Evolutionary conservation across 169 alveolate species (phyloP).

Genomic region (Plasmodium falciparum): DNA sequence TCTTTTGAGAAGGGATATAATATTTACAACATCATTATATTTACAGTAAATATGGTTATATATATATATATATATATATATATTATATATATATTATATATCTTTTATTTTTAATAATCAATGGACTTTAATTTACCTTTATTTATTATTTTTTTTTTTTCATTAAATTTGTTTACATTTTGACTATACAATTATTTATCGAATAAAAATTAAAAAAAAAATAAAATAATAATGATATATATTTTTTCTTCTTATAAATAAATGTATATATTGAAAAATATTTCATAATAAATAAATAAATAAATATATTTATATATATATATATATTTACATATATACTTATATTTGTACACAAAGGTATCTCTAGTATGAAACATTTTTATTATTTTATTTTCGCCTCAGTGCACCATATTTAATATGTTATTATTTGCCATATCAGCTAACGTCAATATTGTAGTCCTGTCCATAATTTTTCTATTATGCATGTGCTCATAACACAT

Average conservation of each 20-base stretch:
- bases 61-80: constrained; percentile 5
- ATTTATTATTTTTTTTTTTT: background rate
- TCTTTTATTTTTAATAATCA: background rate
- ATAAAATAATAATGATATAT: too few species aligned
- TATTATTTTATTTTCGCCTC: too few species aligned
- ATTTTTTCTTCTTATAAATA: too few species aligned
- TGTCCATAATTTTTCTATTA: background rate
- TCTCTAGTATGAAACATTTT: too few species aligned
- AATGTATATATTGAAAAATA: too few species aligned
- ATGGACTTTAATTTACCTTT: background rate
- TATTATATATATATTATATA: background rate
- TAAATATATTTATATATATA: too few species aligned
- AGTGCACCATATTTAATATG: background rate
- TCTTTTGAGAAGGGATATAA: constrained; percentile 94
- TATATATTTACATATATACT: background rate
- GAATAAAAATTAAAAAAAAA: too few species aligned
- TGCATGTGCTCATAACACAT: constrained; percentile 36
- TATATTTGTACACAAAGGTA: background rate
- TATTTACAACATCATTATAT: constrained; percentile 94
- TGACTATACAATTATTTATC: background rate
- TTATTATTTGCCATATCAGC: constrained; percentile 29
- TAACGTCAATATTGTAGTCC: constrained; percentile 8
- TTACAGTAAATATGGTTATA: constrained; percentile 74
- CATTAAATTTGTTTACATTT: background rate
- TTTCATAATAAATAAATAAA: too few species aligned